Evolutionary conservation across 768 basidiomycete genomes (phyloP).

Genomic region (Pulveroboletus ravenelii): DNA sequence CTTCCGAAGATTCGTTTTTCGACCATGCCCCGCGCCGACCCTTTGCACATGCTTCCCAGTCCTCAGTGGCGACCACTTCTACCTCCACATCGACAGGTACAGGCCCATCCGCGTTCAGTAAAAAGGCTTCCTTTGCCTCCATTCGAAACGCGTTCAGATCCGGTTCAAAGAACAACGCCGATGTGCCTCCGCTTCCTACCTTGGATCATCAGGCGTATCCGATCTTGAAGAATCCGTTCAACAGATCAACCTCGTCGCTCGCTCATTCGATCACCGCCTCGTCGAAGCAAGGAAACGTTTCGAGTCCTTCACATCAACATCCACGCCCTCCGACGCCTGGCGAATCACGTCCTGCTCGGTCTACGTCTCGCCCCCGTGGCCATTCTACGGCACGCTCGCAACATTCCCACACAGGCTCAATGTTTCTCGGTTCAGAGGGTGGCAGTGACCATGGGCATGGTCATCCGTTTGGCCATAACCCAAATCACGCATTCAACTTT

Average conservation of each 20-base stretch:
- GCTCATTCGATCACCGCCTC: slow-evolving; percentile 41
- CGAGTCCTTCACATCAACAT: slow-evolving; percentile 44
- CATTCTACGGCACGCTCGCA: slow-evolving; percentile 66
- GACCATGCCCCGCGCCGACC: slow-evolving; percentile 56
- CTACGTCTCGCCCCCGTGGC: slow-evolving; percentile 46
- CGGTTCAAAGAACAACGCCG: slow-evolving; percentile 42
- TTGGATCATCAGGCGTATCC: slow-evolving; percentile 64
- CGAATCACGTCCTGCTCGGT: slow-evolving; percentile 33
- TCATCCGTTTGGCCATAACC: slow-evolving; percentile 30
- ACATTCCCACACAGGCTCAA: slow-evolving; percentile 73
- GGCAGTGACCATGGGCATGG: slow-evolving; percentile 64
- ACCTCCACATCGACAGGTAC: slow-evolving; percentile 16
- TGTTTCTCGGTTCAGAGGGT: slow-evolving; percentile 63
- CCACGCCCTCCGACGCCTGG: slow-evolving; percentile 59
- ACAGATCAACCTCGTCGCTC: slow-evolving; percentile 75
- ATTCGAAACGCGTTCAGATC: slow-evolving; percentile 85
- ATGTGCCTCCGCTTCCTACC: slow-evolving; percentile 73
- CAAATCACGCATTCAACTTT: slow-evolving; percentile 22
- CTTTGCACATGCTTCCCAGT: slow-evolving; percentile 67
- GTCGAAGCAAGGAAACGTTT: slow-evolving; percentile 37
- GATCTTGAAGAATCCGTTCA: slow-evolving; percentile 75
- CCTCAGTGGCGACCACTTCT: slow-evolving; percentile 56
- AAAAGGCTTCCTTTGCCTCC: slow-evolving; percentile 83
- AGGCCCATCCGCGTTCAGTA: slow-evolving; percentile 51
- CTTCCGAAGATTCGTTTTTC: slow-evolving; percentile 70